Conservation (phyloP, 768 basidiomycete species). For the Boletus barrowsii region DNA sequence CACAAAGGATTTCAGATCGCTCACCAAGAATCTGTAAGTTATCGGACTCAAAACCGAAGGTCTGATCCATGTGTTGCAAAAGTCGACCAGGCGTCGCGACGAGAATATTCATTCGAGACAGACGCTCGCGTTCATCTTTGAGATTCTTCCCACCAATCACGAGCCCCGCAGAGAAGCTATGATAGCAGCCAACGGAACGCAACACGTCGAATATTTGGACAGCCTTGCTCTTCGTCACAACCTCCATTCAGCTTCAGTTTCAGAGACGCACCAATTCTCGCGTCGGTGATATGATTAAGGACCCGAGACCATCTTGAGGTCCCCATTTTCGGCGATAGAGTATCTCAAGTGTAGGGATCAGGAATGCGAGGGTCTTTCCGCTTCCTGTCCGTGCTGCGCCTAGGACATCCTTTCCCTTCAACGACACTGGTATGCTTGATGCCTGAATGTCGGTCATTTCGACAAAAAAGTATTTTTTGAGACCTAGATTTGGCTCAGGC, state of each 20-base stretch:
- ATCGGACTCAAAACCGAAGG: constrained; percentile 87
- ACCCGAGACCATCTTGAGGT: constrained; percentile 74
- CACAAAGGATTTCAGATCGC: constrained; percentile 25
- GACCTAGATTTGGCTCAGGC: constrained; percentile 43
- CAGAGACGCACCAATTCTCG: constrained; percentile 71
- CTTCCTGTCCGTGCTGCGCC: constrained; percentile 71
- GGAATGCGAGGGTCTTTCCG: constrained; percentile 73
- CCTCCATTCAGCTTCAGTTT: not conserved
- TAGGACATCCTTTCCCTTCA: constrained; percentile 64
- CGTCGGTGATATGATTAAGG: constrained; percentile 90
- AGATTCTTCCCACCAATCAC: constrained; percentile 96
- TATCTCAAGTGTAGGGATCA: constrained; percentile 64
- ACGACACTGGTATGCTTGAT: constrained; percentile 54
- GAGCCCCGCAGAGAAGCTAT: constrained; percentile 89
- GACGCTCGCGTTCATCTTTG: constrained; percentile 85
- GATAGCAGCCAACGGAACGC: constrained; percentile 87
- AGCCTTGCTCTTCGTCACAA: constrained; percentile 49
- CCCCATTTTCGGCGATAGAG: constrained; percentile 69
- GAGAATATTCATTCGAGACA: constrained; percentile 96
- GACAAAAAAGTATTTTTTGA: constrained; percentile 83
- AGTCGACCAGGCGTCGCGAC: constrained; percentile 95
- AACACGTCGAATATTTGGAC: constrained; percentile 98
- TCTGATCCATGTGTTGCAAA: constrained; percentile 98
- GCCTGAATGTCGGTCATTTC: constrained; percentile 83
- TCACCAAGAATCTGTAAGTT: constrained; percentile 88